A percentile compares a stretch with the other conserved stretches of the same genome.
These are phyloP conservation scores for Microglena sp. DNA, from an alignment of 139 green algal genomes.

Conservation along the genomic window DNA sequence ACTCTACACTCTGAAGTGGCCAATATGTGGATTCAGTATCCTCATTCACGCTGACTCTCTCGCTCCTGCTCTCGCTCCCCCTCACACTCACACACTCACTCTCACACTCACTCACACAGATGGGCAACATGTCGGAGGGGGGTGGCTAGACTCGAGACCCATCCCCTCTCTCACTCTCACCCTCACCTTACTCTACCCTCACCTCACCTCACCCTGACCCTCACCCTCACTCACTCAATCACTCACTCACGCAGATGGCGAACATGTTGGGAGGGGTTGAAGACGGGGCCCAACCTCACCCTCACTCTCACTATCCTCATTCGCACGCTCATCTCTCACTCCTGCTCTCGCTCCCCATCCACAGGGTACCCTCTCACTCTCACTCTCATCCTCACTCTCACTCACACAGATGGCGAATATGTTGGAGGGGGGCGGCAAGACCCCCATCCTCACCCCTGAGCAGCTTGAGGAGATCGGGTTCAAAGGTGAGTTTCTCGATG, in stretches of 20 bases:
- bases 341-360: not conserved
- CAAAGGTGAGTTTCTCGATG: no score
- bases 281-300: no score
- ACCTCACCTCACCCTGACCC: not conserved
- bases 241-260: not conserved
- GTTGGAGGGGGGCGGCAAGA: conserved; percentile 91
- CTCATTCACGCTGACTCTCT: no score
- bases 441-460: conserved; percentile 68
- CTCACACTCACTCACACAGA: no score
- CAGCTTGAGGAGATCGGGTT: conserved; percentile 80
- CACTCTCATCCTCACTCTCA: not conserved
- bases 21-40: no score
- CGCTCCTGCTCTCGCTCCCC: no score
- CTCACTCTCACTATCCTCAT: no score
- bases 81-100: no score
- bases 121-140: not conserved
- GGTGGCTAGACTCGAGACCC: not conserved
- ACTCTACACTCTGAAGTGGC: not conserved
- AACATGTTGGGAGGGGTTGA: not conserved
- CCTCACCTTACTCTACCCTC: no score
- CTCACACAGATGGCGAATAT: conserved; percentile 81
- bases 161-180: no score
- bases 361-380: not conserved
- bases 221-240: not conserved
- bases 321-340: not conserved